Base-by-base conservation (phyloP, 352 stramenopile species). In the Globisporangium barbulae region DNA sequence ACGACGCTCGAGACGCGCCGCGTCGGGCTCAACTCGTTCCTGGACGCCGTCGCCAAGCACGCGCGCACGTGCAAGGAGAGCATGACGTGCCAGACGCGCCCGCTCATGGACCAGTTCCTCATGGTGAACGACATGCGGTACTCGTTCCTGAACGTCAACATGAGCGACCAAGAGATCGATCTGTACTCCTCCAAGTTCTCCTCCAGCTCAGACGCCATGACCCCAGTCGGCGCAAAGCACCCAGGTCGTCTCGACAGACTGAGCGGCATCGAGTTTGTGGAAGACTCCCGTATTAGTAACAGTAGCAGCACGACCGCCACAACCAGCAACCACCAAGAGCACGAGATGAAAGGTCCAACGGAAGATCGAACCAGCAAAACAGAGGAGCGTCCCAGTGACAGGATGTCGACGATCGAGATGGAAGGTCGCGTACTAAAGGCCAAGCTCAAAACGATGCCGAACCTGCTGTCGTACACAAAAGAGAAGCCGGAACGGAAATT, bases 101-200 rank as follows among this genome's bases (percentile, higher is more conserved):
- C 69, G 55, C 71, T 96, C 45, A 91, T 96, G 76, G 84, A 96
- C 70, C 79, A 93, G 68, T 96, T 96, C 65, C 77, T 96, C 50
- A 90, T 93, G 79, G 83, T 93, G 19, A 89, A 89, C 65, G 85
- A 96, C 61, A 92, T 94, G 85, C 82, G 85, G 44, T 96, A 93
- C 81, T 94, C 85, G 65, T 94, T 91, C 62, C 70, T 94, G 50
- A 89, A 91, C 70, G 80, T 94, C 30, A 83, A 92, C 63, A 90
- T 92, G 81, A 85, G 75, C 59, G 81, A 90, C 45, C 59, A 80
- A 6, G 71, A 78, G 42, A 66, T 69, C 31, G 79, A 89, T 19
- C 71, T 68, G 53, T 66, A 63, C 52, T 74, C 74, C 52, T 74
- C 74, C 62, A 88, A 85, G 64, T 63, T 68, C 42, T 64, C 45